phyloP scores from a whole-genome alignment of 2,329 filamentous ascomycete species.

The Neurospora sp. region DNA sequence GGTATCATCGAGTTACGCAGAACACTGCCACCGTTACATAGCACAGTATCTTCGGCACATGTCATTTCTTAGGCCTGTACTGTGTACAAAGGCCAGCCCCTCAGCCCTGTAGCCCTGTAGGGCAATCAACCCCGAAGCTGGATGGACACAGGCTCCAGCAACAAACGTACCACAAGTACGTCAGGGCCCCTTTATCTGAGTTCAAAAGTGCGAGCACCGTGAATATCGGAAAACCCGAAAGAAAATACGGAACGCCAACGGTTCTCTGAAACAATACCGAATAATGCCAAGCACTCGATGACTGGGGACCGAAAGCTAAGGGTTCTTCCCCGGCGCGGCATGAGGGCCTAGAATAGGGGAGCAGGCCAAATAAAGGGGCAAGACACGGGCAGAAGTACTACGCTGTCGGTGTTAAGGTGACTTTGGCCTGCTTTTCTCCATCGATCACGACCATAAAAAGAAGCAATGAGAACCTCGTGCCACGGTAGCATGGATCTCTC shows the following conservation, averaged over 20 bases:
- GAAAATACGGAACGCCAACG: not conserved
- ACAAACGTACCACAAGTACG: not conserved
- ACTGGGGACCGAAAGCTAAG: not conserved
- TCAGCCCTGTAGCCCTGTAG: not conserved
- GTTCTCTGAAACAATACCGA: not conserved
- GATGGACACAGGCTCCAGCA: not conserved
- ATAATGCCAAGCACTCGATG: not conserved
- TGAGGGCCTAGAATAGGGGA: not conserved
- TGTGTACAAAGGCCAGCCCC: not conserved
- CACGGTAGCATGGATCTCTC: not conserved
- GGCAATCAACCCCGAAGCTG: not conserved
- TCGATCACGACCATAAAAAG: not conserved
- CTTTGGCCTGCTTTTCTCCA: not conserved
- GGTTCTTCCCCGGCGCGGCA: not conserved
- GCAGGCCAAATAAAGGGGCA: not conserved
- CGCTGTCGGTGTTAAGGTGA: not conserved
- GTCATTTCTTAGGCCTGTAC: not conserved
- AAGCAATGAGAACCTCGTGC: not conserved
- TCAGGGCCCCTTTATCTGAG: not conserved
- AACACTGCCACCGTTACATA: not conserved
- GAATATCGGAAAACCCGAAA: not conserved
- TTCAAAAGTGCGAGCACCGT: not conserved
- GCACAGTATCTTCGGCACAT: not conserved
- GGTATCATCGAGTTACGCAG: not conserved
- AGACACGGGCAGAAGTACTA: not conserved